Evolutionary conservation across 805 yeast genomes (phyloP), one percentile per base, ranked within the genome.

Genomic region (Yamadazyma takamatsuzukensis): DNA sequence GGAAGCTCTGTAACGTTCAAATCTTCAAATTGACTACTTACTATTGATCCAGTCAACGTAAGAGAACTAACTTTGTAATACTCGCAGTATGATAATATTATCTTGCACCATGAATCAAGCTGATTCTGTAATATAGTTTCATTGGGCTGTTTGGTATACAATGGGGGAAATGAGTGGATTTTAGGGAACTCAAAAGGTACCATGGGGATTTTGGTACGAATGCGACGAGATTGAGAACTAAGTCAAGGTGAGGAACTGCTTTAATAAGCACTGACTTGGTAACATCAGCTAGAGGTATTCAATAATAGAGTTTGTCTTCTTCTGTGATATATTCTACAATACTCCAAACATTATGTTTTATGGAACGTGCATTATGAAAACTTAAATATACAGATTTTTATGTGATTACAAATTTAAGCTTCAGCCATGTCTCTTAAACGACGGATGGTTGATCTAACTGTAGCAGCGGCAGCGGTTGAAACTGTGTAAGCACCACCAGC

Each of bases 401-500:
- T 36, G n/a, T n/a, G 33, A 37, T 34, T 37, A 33, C 27, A 17
- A 21, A 39, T 41, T 85, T 89, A 93, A 69, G 96, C 98, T 79
- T 93, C 98, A 74, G 95, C 97, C 79, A 94, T 70, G 69, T 93
- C 99, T 83, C 99, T 88, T 75, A 93, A 86, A 84, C 99, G 96
- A 82, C 98, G 90, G 79, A 93, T 93, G 73, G 98, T 90, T 50
- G 98, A 93, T 83, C 99, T 89, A 72, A 89, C 97, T 60, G 98
- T 93, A 73, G 96, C 95, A 67, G 98, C 99, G 70, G 98, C 97
- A 64, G 99, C 93, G 60, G 99, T 93, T 66, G 95, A 82, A 54
- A 93, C 89, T 63, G 96, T 80, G 89, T 93, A 93, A 74, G 99
- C 99, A 80, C 99, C 99, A 72, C 99, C 99, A 61, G 99, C 99